Evolutionary conservation across 192 early-diverging fungal genomes (phyloP).

Genomic region (Entophlyctis helioformis): DNA sequence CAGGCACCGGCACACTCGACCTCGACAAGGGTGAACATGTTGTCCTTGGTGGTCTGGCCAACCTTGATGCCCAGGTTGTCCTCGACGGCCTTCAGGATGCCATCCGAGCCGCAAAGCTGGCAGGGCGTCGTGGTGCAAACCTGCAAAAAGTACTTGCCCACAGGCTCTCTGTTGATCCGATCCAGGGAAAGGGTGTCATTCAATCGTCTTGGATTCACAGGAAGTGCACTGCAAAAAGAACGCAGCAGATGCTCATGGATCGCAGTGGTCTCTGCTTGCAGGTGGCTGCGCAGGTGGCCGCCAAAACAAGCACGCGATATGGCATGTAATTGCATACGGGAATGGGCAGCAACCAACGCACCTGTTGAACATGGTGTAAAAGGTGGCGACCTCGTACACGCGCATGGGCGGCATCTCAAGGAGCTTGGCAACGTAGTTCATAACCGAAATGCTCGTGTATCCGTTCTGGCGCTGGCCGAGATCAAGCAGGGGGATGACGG

Average conservation of each 20-base stretch:
- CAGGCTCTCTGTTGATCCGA: constrained; percentile 58
- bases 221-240: no score
- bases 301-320: no score
- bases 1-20: constrained; percentile 99
- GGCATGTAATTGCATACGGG: no score
- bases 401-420: constrained; percentile 96
- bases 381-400: constrained; percentile 99
- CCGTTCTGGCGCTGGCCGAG: constrained; percentile 92
- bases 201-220: no score
- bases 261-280: no score
- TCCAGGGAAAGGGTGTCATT: no score
- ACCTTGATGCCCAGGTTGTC: constrained; percentile 82
- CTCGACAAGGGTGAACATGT: constrained; percentile 95
- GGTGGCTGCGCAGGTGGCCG: no score
- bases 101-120: constrained; percentile 84
- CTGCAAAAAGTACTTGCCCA: constrained; percentile 98
- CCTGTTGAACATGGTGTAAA: constrained; percentile 99
- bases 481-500: constrained; percentile 90
- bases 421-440: constrained; percentile 93
- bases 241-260: no score
- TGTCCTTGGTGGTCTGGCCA: constrained; percentile 87
- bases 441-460: constrained; percentile 86
- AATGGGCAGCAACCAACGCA: constrained; percentile 7
- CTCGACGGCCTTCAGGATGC: constrained; percentile 81
- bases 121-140: constrained; percentile 98